Conservation (phyloP, 352 stramenopile genomes). For the Phytophthora pinifolia region DNA sequence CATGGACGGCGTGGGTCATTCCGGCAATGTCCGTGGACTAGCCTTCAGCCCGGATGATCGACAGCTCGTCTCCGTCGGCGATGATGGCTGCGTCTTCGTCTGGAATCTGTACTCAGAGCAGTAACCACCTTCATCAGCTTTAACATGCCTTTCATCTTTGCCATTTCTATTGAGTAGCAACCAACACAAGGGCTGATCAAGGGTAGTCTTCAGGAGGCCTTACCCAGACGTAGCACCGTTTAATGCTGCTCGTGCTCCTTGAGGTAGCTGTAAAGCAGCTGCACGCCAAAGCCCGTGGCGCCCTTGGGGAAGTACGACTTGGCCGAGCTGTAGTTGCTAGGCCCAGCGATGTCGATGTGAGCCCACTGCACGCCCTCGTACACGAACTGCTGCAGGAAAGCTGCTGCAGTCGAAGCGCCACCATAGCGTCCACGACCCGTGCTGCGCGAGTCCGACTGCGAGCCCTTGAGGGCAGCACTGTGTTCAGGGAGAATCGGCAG, state of each 20-base stretch:
- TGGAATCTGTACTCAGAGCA: slow-evolving; percentile 89
- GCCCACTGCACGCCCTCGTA: slow-evolving; percentile 87
- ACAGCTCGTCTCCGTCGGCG: slow-evolving; percentile 90
- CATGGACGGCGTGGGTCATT: slow-evolving; percentile 80
- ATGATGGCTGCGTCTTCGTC: slow-evolving; percentile 92
- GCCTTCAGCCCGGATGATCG: slow-evolving; percentile 91
- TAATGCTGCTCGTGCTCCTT: slow-evolving; percentile 69
- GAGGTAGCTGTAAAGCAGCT: slow-evolving; percentile 84
- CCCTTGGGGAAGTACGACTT: slow-evolving; percentile 88
- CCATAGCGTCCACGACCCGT: slow-evolving; percentile 76
- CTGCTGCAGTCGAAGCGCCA: slow-evolving; percentile 81
- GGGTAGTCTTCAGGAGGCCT: background rate
- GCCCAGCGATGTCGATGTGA: slow-evolving; percentile 90
- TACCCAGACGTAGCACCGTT: slow-evolving; percentile 1
- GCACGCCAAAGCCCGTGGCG: slow-evolving; percentile 87
- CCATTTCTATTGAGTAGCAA: slow-evolving; percentile 28
- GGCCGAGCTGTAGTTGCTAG: slow-evolving; percentile 76
- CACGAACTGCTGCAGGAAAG: slow-evolving; percentile 90
- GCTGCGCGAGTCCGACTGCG: slow-evolving; percentile 81
- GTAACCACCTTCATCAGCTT: slow-evolving; percentile 11
- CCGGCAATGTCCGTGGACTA: slow-evolving; percentile 65
- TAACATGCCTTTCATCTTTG: slow-evolving; percentile 24
- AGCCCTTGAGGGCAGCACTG: slow-evolving; percentile 76
- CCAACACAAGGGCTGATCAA: slow-evolving; percentile 8
- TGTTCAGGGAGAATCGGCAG: slow-evolving; percentile 89